A percentile compares a stretch with the other conserved stretches of the same genome.
phyloP scores from a whole-genome alignment of 2,329 filamentous ascomycete genomes.

The Cladorrhinum sp. region DNA sequence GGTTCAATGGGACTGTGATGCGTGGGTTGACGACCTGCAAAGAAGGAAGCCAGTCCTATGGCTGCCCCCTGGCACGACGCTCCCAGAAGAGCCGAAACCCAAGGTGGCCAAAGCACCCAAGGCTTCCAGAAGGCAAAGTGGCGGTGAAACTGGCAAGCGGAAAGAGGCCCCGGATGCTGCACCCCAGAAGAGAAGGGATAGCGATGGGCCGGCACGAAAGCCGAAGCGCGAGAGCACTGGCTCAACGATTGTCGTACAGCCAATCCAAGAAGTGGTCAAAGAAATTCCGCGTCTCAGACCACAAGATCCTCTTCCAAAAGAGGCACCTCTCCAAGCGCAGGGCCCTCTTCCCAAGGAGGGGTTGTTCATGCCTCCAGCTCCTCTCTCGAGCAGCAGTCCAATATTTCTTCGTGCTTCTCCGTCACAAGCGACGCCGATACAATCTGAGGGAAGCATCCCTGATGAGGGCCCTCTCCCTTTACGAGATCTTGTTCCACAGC shows the following conservation, averaged over 20 bases:
- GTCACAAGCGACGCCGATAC: neutral
- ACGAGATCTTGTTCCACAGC: neutral
- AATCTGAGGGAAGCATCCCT: neutral
- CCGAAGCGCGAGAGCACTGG: slow-evolving; percentile 12
- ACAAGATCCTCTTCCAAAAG: neutral
- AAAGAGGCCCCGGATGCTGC: slow-evolving; percentile 16
- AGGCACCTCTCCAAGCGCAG: neutral
- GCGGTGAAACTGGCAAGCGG: slow-evolving; percentile 16
- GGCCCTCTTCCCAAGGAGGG: neutral
- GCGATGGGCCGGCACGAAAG: slow-evolving; percentile 24
- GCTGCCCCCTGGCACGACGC: slow-evolving; percentile 45
- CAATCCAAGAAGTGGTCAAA: neutral
- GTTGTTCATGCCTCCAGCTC: neutral
- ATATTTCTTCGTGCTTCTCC: neutral
- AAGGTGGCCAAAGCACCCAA: slow-evolving; percentile 34
- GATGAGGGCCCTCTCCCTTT: neutral
- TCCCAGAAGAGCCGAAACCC: slow-evolving; percentile 38
- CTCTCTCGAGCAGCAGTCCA: neutral
- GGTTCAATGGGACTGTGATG: slow-evolving; percentile 72
- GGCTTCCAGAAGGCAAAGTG: slow-evolving; percentile 27
- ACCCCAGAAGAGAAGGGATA: slow-evolving; percentile 30
- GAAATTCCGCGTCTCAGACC: slow-evolving; percentile 7
- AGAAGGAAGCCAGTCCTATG: slow-evolving; percentile 57
- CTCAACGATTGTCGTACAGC: neutral
- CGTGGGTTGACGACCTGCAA: slow-evolving; percentile 65